Evolutionary conservation across 805 yeast species (phyloP).

Genomic region (Saccharomycopsis sp.): DNA sequence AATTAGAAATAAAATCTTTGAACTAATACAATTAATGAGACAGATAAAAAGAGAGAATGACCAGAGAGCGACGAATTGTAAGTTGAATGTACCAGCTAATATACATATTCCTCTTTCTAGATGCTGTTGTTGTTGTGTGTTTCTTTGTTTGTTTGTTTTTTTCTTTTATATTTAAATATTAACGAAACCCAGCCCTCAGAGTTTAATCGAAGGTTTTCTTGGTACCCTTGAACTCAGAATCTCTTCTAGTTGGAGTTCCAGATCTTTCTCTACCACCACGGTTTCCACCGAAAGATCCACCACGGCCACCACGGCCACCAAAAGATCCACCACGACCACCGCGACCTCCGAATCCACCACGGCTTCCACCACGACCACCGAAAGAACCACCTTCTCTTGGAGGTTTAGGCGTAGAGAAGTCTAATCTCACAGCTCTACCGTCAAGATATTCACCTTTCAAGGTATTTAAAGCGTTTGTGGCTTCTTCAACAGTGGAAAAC

Average conservation of each 20-base stretch:
- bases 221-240: constrained; percentile 72
- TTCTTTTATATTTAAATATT: too few relatives aligned
- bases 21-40: not conserved
- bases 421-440: constrained; percentile 92
- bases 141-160: not conserved
- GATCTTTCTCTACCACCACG: constrained; percentile 33
- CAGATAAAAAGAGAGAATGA: not conserved
- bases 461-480: constrained; percentile 79
- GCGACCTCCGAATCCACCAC: too few relatives aligned
- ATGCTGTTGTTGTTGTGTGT: not conserved
- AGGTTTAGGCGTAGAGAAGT: constrained; percentile 88
- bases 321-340: constrained; percentile 28
- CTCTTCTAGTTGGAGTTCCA: constrained; percentile 42
- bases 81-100: not conserved
- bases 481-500: constrained; percentile 79
- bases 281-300: constrained; percentile 27
- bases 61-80: not conserved
- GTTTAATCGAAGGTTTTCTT: constrained; percentile 73
- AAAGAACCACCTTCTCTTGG: constrained; percentile 29
- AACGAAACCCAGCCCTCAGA: not conserved
- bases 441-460: constrained; percentile 84
- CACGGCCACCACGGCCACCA: constrained; percentile 24
- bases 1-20: not conserved
- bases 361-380: too few relatives aligned
- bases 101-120: not conserved